A percentile compares a stretch with the other conserved stretches of the same genome.
phyloP scores from a whole-genome alignment of 805 yeast species.

The Suhomyces xylopsoci region DNA sequence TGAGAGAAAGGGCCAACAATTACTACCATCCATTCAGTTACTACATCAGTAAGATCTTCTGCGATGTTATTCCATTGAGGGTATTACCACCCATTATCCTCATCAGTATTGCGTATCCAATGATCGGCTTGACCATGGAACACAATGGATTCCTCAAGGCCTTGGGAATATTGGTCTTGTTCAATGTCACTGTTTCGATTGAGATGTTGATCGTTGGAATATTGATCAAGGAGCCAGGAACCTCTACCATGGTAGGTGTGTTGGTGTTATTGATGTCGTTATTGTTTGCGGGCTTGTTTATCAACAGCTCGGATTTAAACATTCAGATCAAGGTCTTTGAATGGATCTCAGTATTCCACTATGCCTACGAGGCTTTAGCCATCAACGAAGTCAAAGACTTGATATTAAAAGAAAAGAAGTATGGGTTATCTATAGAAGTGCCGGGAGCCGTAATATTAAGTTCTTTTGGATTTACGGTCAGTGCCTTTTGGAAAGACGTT shows the following conservation, averaged over 20 bases:
- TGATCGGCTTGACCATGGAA: slow-evolving; percentile 82
- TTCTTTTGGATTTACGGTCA: slow-evolving; percentile 89
- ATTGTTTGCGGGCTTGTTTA: slow-evolving; percentile 89
- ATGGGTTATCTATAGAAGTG: slow-evolving; percentile 89
- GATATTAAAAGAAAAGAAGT: slow-evolving; percentile 81
- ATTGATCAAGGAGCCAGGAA: slow-evolving; percentile 81
- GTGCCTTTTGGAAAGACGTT: slow-evolving; percentile 68
- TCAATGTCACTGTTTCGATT: slow-evolving; percentile 82
- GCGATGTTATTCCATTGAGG: slow-evolving; percentile 91
- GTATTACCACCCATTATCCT: slow-evolving; percentile 88
- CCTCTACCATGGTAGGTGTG: slow-evolving; percentile 87
- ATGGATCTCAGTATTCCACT: slow-evolving; percentile 87
- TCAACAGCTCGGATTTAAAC: slow-evolving; percentile 66
- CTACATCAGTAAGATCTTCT: slow-evolving; percentile 76
- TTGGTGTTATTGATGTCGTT: slow-evolving; percentile 79
- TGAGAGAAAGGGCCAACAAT: slow-evolving; percentile 91
- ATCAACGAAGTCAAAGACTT: slow-evolving; percentile 91
- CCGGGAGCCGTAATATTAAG: slow-evolving; percentile 97
- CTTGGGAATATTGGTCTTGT: slow-evolving; percentile 65
- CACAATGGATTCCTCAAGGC: slow-evolving; percentile 72
- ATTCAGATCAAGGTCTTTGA: slow-evolving; percentile 68
- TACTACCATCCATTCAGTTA: slow-evolving; percentile 88
- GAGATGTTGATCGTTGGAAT: slow-evolving; percentile 88
- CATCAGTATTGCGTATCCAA: slow-evolving; percentile 78
- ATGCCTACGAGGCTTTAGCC: slow-evolving; percentile 88